Conservation (phyloP, 345 rosid genomes). For the Heritiera fomes region DNA sequence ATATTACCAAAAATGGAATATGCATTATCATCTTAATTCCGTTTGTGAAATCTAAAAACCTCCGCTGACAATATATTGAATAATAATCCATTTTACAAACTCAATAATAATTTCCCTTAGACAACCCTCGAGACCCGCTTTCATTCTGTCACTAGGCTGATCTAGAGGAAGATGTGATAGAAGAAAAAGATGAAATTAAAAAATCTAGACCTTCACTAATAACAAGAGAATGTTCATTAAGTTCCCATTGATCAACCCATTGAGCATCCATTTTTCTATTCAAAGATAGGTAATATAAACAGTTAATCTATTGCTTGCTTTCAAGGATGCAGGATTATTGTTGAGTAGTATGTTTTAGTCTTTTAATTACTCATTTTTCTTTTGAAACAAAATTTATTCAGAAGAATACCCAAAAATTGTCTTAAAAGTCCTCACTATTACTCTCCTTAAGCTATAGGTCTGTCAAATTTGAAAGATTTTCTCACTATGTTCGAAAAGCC, state of each 20-base stretch:
- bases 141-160: not conserved
- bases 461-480: not conserved
- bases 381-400: not conserved
- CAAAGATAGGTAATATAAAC: not conserved
- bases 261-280: not conserved
- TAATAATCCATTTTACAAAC: not conserved
- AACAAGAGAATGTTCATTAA: not conserved
- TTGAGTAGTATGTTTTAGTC: not conserved
- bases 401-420: not conserved
- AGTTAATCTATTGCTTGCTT: not conserved
- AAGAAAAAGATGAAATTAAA: not conserved
- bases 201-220: not conserved
- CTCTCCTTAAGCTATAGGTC: not conserved
- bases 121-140: not conserved
- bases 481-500: not conserved
- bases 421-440: not conserved
- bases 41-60: too few species aligned
- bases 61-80: too few species aligned
- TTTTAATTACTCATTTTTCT: not conserved
- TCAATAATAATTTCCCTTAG: not conserved
- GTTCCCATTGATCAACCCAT: not conserved
- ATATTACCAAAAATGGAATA: too few species aligned
- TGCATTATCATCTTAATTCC: too few species aligned
- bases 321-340: not conserved
- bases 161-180: too few species aligned